Conservation (phyloP, 345 rosid species). For the Aegle marmelos region DNA sequence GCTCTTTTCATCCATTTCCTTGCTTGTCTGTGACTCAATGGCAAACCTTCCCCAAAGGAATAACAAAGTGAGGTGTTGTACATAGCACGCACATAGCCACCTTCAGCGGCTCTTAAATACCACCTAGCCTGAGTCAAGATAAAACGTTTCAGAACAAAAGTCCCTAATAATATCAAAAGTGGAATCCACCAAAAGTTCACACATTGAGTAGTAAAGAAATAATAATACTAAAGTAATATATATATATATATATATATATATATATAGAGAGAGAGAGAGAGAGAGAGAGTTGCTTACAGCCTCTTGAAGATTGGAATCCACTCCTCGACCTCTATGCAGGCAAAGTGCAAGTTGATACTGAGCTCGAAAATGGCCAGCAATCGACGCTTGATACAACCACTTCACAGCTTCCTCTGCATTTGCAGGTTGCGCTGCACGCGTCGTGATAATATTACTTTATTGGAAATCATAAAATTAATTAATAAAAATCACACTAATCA, state of each 20-base stretch:
- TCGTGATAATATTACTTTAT: neutral
- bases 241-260: too few species aligned
- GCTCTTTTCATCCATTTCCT: constrained; percentile 95
- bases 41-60: constrained; percentile 74
- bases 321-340: constrained; percentile 65
- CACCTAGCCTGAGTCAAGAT: constrained; percentile 53
- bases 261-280: neutral
- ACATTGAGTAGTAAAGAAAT: neutral
- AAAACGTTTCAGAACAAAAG: neutral
- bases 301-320: constrained; percentile 46
- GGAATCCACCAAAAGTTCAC: neutral
- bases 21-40: constrained; percentile 47
- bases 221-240: neutral
- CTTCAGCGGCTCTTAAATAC: constrained; percentile 83
- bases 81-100: constrained; percentile 90
- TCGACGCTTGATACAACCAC: constrained; percentile 65
- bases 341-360: constrained; percentile 89
- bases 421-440: constrained; percentile 62
- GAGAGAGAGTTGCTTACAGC: constrained; percentile 46
- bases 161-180: neutral
- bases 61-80: constrained; percentile 77
- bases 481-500: neutral
- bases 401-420: constrained; percentile 54
- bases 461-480: neutral
- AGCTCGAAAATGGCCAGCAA: constrained; percentile 67